Base-by-base conservation (phyloP, 306 rosid genomes). In the Acacia acuminata region DNA sequence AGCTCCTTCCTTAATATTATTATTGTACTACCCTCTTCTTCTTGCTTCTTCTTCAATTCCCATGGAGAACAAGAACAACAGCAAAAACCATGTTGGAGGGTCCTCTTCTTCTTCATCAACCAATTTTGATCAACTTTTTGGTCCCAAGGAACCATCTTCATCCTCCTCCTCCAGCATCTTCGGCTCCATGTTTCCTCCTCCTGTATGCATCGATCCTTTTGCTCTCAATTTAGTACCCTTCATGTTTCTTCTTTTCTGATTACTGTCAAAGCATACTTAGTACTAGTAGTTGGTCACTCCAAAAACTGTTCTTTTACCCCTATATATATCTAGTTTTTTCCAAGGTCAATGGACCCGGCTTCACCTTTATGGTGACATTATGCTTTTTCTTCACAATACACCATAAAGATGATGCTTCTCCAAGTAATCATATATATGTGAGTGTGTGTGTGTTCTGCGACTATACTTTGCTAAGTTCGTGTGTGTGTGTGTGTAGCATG, bases 111-210 rank as follows among this genome's bases (percentile, higher is more conserved):
- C 91, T 38, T 87, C 97, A 40, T 44, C 88, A 17, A 73, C 43
- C 82, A 86, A 81, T 34, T 85, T 93, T 11, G 97, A 93, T 82
- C 91, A 89, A 73, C 91, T 94, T 77, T 94, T 94, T 73, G 97
- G 97, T 58, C 97, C 94, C 38, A 89, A 77, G 78, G 81, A 90
- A 43, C 77, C 88, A 3, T 56, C 88, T 12, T 40, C 88, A 82
- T 86, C 97, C 47, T 40, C 90, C 24, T 84, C 94, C 36, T 40
- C 85, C 64, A 87, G 85, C 53, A 44, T 90, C 50, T 90, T 94
- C 79, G 87, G 86, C 78, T 86, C 97, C 75, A 87, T 94, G 85
- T 93, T 94, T 64, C 92, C 95, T 14, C 93, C 89, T 13, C 36
- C 76, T 90, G 98, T 94, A 90, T 75, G 84, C 77, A n/a, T 38